Conservation (phyloP, 2,329 filamentous ascomycete genomes). For the Trichoderma aggressivum region DNA sequence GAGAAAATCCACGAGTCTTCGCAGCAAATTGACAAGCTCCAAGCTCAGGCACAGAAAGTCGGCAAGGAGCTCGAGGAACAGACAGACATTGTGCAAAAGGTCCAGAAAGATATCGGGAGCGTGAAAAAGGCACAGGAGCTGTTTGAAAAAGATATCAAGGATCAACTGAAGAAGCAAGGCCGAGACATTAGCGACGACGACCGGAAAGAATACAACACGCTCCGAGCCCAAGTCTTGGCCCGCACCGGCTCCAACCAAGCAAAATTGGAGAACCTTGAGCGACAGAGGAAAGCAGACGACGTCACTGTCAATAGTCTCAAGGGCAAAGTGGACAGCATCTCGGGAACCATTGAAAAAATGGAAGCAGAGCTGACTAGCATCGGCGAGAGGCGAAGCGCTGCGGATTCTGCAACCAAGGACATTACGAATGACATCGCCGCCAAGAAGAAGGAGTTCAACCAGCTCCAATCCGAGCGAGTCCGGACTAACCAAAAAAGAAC, state of each 20-base stretch:
- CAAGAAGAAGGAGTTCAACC: conserved; percentile 90
- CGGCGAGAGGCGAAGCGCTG: conserved; percentile 62
- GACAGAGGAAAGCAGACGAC: conserved; percentile 86
- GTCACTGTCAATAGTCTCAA: conserved; percentile 87
- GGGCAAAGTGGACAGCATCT: conserved; percentile 77
- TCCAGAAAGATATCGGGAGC: conserved; percentile 73
- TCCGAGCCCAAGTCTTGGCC: conserved; percentile 81
- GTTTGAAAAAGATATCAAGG: conserved; percentile 84
- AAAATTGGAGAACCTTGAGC: conserved; percentile 79
- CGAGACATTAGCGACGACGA: conserved; percentile 82
- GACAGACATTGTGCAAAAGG: conserved; percentile 63
- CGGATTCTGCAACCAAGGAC: conserved; percentile 61
- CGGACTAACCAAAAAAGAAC: conserved; percentile 77
- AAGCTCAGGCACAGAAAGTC: conserved; percentile 66
- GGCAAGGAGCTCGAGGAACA: conserved; percentile 74
- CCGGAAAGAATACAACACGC: conserved; percentile 81
- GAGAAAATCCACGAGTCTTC: conserved; percentile 84
- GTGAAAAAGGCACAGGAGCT: conserved; percentile 88
- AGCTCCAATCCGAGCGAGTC: conserved; percentile 77
- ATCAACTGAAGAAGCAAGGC: conserved; percentile 80
- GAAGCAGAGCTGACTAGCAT: conserved; percentile 68
- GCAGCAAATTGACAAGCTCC: conserved; percentile 65
- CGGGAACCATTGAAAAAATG: conserved; percentile 70
- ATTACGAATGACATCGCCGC: conserved; percentile 73
- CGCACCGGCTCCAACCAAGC: conserved; percentile 77